Evolutionary conservation across 2,329 filamentous ascomycete genomes (phyloP), one percentile per base, ranked within the genome.

Genomic region (Teratosphaeria epicoccoides): DNA sequence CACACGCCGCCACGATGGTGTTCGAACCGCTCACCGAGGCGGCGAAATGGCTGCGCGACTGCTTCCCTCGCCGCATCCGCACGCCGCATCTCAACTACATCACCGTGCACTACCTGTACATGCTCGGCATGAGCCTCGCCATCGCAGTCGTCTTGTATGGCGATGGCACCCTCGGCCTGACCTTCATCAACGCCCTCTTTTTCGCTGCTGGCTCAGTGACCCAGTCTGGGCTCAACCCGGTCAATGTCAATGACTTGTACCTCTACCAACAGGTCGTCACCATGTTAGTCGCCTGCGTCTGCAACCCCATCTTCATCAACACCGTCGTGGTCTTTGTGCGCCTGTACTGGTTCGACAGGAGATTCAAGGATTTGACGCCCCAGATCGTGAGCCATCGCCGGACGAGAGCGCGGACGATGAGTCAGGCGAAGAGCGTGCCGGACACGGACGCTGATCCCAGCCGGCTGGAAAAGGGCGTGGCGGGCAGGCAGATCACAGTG

Each of bases 321-420:
- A 81, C 86, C 1, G 85, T 81, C 44, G 88, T 98, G 44, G 93
- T 98, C 6, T 91, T 95, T 61, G 77, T 97, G 12, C 85, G 93
- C 24, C 75, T 98, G 1, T 96, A 95, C 70, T 98, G 91, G 91
- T 98, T 98, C 66, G 90, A 98, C 70, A 95, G 94, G 69, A 82
- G 90, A 6, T 97, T 98, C 66, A 86, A 95, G 65, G 78, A 87
- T 61, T 80, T 95, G 57, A 89, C 86, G 12, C 77, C 77, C 28
- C 87, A 95, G 61, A 83, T 87, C 1, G 80, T 82, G 50, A 75
- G 72, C 43, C 74, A 83, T 49, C 81, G 90, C 50, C 76, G 78
- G 50, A 85, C 70, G 73, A 82, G 73, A 72, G 86, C 64, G 70
- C 81, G 71, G 71, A 84, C 65, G 70, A 72, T 72, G 50, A 77